Percentiles rank a stretch among this genome's conserved stretches.
phyloP scores from a whole-genome alignment of 2,329 filamentous ascomycete genomes.

The Geosmithia morbida region DNA sequence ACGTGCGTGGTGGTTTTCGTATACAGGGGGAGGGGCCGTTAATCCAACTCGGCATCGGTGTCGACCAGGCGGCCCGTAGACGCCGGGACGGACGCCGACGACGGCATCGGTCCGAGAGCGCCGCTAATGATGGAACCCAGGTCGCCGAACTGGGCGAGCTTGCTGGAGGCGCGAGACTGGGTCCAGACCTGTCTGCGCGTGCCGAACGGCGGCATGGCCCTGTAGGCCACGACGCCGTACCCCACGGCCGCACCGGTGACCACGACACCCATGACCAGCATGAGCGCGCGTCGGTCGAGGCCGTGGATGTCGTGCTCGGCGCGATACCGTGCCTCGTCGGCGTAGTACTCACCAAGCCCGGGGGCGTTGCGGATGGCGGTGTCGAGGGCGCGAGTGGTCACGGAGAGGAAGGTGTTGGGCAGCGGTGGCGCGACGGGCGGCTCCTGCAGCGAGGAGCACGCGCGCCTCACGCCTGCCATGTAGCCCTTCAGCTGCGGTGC shows the following conservation, averaged over 20 bases:
- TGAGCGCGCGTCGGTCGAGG: conserved; percentile 15
- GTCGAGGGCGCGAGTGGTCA: conserved; percentile 16
- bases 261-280: conserved; percentile 17
- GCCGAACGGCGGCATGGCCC: conserved; percentile 27
- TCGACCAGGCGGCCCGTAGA: conserved; percentile 14
- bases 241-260: conserved; percentile 21
- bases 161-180: conserved; percentile 10
- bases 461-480: conserved; percentile 14
- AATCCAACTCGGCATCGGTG: conserved; percentile 21
- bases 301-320: conserved; percentile 16
- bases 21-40: not conserved
- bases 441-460: conserved; percentile 3
- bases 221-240: conserved; percentile 24
- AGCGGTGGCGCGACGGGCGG: too few species aligned
- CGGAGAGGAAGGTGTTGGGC: conserved; percentile 6
- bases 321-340: conserved; percentile 19
- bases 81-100: conserved; percentile 3
- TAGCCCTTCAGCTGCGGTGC: conserved; percentile 15
- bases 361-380: conserved; percentile 20
- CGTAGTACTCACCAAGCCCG: conserved; percentile 18
- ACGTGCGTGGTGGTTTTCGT: not conserved
- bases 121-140: conserved; percentile 28
- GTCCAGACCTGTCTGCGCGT: conserved; percentile 27
- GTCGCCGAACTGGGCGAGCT: conserved; percentile 29
- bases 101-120: conserved; percentile 13